These are phyloP conservation scores for Rugonectria rugulosa DNA, from an alignment of 2,329 filamentous ascomycete species.

Conservation along the genomic window DNA sequence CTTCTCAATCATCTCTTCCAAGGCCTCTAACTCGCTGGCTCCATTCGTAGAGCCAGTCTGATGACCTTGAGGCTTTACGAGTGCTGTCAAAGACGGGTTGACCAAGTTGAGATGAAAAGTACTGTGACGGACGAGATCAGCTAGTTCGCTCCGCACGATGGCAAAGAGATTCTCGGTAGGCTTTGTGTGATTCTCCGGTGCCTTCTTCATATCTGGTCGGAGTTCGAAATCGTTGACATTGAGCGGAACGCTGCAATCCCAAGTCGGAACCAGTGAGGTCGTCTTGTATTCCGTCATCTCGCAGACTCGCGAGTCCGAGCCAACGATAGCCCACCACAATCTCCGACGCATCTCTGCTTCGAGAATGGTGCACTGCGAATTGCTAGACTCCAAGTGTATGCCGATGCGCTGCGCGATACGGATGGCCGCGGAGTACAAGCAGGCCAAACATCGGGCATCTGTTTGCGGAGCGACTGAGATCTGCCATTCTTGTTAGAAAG, in stretches of 20 bases:
- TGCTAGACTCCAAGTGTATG: slow-evolving; percentile 56
- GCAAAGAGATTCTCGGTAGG: slow-evolving; percentile 53
- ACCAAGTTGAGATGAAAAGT: slow-evolving; percentile 45
- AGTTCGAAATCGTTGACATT: slow-evolving; percentile 58
- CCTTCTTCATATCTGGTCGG: slow-evolving; percentile 47
- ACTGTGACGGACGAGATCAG: slow-evolving; percentile 46
- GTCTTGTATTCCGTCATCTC: slow-evolving; percentile 55
- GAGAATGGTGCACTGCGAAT: slow-evolving; percentile 41
- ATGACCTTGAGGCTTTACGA: slow-evolving; percentile 27
- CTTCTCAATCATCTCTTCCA: slow-evolving; percentile 53
- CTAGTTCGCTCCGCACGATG: slow-evolving; percentile 50
- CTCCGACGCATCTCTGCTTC: slow-evolving; percentile 68
- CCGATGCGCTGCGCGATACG: slow-evolving; percentile 66
- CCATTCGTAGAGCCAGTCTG: slow-evolving; percentile 21
- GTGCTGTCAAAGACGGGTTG: slow-evolving; percentile 40
- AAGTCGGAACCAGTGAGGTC: slow-evolving; percentile 42
- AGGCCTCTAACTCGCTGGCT: slow-evolving; percentile 37
- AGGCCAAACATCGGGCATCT: slow-evolving; percentile 59
- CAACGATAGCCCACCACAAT: slow-evolving; percentile 67
- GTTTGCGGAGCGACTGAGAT: slow-evolving; percentile 52
- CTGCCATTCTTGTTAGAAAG: slow-evolving; percentile 44
- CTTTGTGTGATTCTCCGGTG: slow-evolving; percentile 36
- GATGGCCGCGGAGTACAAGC: slow-evolving; percentile 60
- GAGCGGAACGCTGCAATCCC: slow-evolving; percentile 52
- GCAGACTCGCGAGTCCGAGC: slow-evolving; percentile 64